Evolutionary conservation across 495 filamentous ascomycete genomes (phyloP), one percentile per base, ranked within the genome.

Genomic region (Bryoglossum gracile): DNA sequence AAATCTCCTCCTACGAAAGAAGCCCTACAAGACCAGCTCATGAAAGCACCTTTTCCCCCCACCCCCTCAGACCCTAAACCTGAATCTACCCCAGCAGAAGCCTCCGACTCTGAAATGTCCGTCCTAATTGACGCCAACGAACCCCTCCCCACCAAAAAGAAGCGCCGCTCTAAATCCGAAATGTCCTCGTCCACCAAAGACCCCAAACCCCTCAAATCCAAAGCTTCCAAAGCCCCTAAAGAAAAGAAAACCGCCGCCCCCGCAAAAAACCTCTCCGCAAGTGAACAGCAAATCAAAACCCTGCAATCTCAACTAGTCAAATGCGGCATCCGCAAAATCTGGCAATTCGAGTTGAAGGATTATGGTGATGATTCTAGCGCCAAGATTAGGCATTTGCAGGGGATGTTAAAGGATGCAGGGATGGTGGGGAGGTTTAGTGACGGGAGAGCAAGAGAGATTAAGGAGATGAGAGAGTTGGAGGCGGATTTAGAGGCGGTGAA

Each of bases 241-340:
- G n/a, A 23, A 4, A 43, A 43, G 21, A 14, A 23, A 13, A 23
- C 23, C 28, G 14, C 38, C 19, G 22, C 58, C 36, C 57, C 63
- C 26, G 42, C 57, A 41, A 64, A 62, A 48, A 78, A 83, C 8
- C 56, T 71, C 5, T 75, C 81, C 28, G 76, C 84, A 0, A 77
- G 87, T 49, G 81, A 91, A 13, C 26, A 33, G 78, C 75, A 8
- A 84, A 92, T 97, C 64, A 97, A 91, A 63, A 81, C 79, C n/a
- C 74, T 98, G 13, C 92, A 98, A 66, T 76, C 78, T 17, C 88
- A 89, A 66, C 74, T 98, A 23, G 58, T 85, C 34, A 96, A 95
- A 68, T 98, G 92, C 58, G 92, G 92, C 36, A 80, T 98, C 39
- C 86, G 88, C 25, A 97, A 96, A 61, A 76, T 96, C 54, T 98